Base-by-base conservation (phyloP, 164 flowering plant genomes). In the Aristolochia fimbriata region DNA sequence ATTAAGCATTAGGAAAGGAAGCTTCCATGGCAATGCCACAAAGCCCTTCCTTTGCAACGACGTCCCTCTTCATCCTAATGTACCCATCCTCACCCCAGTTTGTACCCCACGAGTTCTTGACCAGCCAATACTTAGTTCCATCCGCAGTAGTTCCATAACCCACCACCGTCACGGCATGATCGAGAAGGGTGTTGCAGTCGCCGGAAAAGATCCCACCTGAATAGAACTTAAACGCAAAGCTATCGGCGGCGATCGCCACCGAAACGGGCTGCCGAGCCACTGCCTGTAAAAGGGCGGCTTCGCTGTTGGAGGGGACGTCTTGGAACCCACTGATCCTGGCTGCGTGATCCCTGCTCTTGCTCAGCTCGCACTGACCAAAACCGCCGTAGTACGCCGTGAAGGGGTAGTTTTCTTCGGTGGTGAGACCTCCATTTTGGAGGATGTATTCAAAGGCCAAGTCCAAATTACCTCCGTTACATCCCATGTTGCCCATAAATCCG, bases 391-490 rank as follows among this genome's bases (percentile, higher is more conserved):
- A 16, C 70, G n/a, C 95, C 23, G 15, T 64, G 78, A 88, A 92
- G 8, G 95, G 98, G 56, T 92, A 92, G 64, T 92, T 92, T 0
- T 70, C 75, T 51, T 88, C 96, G 1, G 79, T 56, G 67, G 87
- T 88, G 47, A 88, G 82, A 9, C 98, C 95, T 46, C 95, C 89
- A 68, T 92, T 88, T 12, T 81, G 71, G 56, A 84, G 78, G 63
- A 92, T 87, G 78, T 87, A 89, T 65, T 87, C 71, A 59, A 85
- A 92, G 1, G 85, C 97, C 57, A 79, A 77, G 63, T 89, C 96
- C 97, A 87, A 84, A 13, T 84, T 79, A 70, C 98, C 97, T 0
- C 98, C 98, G 67, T 80, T 78, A 78, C 96, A 92, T 8, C 96
- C 98, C 57, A 83, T 78, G 64, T 87, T 84, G 17, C 12, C 20